Conservation (phyloP, 345 rosid species). For the Citrus hindsii region DNA sequence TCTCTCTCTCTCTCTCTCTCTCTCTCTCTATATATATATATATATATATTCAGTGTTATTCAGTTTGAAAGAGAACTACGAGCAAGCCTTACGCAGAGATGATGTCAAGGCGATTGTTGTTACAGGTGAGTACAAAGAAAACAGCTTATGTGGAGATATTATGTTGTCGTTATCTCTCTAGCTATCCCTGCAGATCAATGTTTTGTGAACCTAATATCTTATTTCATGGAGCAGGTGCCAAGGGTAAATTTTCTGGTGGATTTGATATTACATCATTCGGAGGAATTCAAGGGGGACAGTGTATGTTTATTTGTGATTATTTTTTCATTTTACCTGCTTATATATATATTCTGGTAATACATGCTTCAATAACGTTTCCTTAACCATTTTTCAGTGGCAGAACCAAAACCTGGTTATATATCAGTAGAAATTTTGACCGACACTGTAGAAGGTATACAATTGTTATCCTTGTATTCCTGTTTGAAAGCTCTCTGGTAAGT, state of each 20-base stretch:
- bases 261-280: slow-evolving; percentile 82
- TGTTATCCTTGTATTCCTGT: not conserved
- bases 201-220: slow-evolving; percentile 12
- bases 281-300: slow-evolving; percentile 53
- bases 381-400: slow-evolving; percentile 38
- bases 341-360: slow-evolving; percentile 3
- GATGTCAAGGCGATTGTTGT: slow-evolving; percentile 96
- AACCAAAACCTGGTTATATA: slow-evolving; percentile 59
- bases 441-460: slow-evolving; percentile 65
- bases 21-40: too few relatives aligned
- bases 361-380: not conserved
- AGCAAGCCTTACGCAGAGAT: slow-evolving; percentile 68
- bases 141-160: not conserved
- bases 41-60: slow-evolving; percentile 44
- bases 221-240: slow-evolving; percentile 53
- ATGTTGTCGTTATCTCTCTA: not conserved
- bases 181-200: not conserved
- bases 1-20: not conserved
- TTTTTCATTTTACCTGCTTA: not conserved
- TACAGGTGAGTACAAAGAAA: slow-evolving; percentile 40
- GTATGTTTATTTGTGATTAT: slow-evolving; percentile 32
- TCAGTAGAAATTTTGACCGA: slow-evolving; percentile 64
- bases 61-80: slow-evolving; percentile 75
- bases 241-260: slow-evolving; percentile 94
- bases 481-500: not conserved